Evolutionary conservation across 2,329 filamentous ascomycete species (phyloP), one percentile per base, ranked within the genome.

Genomic region (Emmonsia crescens): DNA sequence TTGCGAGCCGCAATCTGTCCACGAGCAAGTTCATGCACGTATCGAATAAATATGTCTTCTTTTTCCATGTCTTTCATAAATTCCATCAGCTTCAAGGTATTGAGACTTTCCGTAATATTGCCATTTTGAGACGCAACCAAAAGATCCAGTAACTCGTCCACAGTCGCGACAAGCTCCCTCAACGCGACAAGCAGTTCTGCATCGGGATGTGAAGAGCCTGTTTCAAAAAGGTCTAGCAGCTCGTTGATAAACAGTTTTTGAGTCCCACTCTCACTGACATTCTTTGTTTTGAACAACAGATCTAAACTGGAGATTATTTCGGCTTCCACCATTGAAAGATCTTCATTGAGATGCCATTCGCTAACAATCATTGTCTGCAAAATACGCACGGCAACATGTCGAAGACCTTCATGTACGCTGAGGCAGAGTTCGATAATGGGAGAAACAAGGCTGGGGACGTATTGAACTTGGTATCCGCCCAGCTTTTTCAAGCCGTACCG

Each of bases 281-380:
- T 86, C 76, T 92, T 94, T 8, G 87, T 84, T 75, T 96, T 96
- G 80, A 96, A 96, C 59, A 96, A 84, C 29, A 83, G 81, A 71
- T 99, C 94, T 60, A 99, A 78, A 66, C 89, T 95, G 69, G 96
- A 93, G 68, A 99, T 96, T 79, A 97, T 92, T 74, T 96, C 94
- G 1, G 91, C 94, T 74, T 97, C 92, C 59, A 99, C 89, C 56
- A 94, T 86, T 2, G 88, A 88, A 56, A 99, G 78, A 72, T 97
- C 93, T 72, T 96, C 89, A 71, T 91, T 96, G 65, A 99, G 76
- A 19, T 91, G 92, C 94, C 94, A 99, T 75, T 99, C 94, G 76
- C 92, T 96, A 67, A 97, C 87, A 69, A 99, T 96, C 94, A 99
- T 99, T 2, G 91, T 96, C 73, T 96, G 91, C 64, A 99, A 76